Percentiles rank a stretch among this genome's conserved stretches.
These are phyloP conservation scores for Curvularia eragrostidis DNA, from an alignment of 2,329 filamentous ascomycete genomes.

Conservation along the genomic window DNA sequence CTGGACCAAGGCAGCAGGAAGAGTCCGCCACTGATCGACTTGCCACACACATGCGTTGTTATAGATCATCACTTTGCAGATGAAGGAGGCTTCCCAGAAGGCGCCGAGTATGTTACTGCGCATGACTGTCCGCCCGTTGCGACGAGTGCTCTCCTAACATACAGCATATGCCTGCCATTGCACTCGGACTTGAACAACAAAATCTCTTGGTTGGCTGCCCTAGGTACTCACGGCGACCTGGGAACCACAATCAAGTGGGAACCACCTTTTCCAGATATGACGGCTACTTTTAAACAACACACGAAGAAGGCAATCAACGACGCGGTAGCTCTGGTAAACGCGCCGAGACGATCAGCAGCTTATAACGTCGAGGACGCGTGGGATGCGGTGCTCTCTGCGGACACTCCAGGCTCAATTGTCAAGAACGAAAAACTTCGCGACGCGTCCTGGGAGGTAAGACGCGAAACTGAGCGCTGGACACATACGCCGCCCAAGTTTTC, in stretches of 20 bases:
- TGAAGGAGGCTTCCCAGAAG: constrained; percentile 65
- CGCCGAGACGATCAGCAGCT: constrained; percentile 66
- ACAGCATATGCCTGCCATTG: constrained; percentile 66
- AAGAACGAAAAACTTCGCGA: constrained; percentile 58
- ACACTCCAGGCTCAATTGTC: constrained; percentile 60
- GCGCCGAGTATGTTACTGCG: constrained; percentile 64
- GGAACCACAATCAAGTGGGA: constrained; percentile 71
- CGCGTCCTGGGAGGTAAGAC: constrained; percentile 65
- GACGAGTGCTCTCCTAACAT: constrained; percentile 69
- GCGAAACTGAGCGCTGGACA: constrained; percentile 67
- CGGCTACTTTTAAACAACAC: constrained; percentile 63
- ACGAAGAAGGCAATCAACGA: constrained; percentile 69
- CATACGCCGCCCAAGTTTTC: constrained; percentile 70
- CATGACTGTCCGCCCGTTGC: constrained; percentile 70
- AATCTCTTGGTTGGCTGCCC: constrained; percentile 65
- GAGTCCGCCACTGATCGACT: constrained; percentile 61
- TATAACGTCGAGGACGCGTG: constrained; percentile 68
- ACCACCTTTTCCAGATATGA: constrained; percentile 71
- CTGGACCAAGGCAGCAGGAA: constrained; percentile 69
- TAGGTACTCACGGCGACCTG: constrained; percentile 72
- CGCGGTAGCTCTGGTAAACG: constrained; percentile 69
- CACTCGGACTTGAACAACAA: constrained; percentile 61
- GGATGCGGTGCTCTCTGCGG: constrained; percentile 62
- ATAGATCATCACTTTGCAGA: constrained; percentile 69
- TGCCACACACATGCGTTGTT: constrained; percentile 60